These are phyloP conservation scores for Rostrohypoxylon terebratum DNA, from an alignment of 495 filamentous ascomycete genomes.

Conservation along the genomic window DNA sequence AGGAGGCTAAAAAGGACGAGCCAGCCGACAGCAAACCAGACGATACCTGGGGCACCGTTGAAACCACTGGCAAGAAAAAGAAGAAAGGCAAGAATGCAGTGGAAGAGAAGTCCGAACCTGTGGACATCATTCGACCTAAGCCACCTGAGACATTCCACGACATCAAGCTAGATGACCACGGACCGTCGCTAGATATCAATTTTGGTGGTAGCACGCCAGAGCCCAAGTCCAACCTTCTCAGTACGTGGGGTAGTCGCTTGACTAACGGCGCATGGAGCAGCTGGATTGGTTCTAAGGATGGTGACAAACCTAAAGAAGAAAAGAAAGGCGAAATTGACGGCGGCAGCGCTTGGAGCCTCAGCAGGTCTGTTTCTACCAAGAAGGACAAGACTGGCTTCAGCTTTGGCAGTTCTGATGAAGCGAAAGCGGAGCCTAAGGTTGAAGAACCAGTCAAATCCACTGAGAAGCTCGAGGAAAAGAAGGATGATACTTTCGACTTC, in stretches of 20 bases:
- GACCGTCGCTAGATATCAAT: conserved; percentile 53
- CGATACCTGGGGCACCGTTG: conserved; percentile 50
- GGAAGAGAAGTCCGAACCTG: conserved; percentile 42
- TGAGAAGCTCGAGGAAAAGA: conserved; percentile 43
- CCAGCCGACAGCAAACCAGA: conserved; percentile 40
- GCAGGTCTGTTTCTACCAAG: conserved; percentile 58
- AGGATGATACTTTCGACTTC: conserved; percentile 50
- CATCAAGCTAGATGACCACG: conserved; percentile 61
- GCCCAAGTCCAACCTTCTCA: conserved; percentile 50
- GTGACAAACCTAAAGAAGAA: conserved; percentile 41
- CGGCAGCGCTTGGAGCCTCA: conserved; percentile 56
- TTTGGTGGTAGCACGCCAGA: conserved; percentile 48
- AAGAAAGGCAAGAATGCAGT: conserved; percentile 56
- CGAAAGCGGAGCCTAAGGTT: conserved; percentile 44
- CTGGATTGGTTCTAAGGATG: conserved; percentile 46
- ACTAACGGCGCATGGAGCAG: conserved; percentile 50
- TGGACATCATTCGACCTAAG: conserved; percentile 27
- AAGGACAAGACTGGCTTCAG: conserved; percentile 51
- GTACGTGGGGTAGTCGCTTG: conserved; percentile 57
- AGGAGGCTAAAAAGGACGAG: conserved; percentile 50
- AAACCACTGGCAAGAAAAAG: conserved; percentile 55
- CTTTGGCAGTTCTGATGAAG: conserved; percentile 56
- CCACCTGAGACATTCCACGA: conserved; percentile 60
- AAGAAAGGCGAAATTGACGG: conserved; percentile 36
- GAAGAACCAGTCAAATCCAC: conserved; percentile 33